Evolutionary conservation across 1,284 basidiomycete genomes (phyloP).

Genomic region (Microbotryomycetes sp.): DNA sequence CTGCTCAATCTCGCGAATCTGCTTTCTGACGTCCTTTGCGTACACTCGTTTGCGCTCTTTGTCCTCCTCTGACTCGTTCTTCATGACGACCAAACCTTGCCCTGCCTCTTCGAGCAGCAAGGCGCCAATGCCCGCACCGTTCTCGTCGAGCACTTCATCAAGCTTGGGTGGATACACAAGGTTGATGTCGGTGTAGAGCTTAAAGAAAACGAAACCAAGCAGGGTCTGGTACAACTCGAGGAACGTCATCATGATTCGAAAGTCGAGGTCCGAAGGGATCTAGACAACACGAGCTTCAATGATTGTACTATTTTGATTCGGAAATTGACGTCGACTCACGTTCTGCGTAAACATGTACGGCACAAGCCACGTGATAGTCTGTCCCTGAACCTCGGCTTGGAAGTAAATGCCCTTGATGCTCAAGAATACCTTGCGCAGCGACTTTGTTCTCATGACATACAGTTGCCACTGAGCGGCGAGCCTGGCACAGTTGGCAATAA

Average conservation of each 20-base stretch:
- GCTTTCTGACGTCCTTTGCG: conserved; percentile 46
- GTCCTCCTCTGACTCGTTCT: conserved; percentile 34
- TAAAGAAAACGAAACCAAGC: conserved; percentile 92
- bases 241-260: conserved; percentile 97
- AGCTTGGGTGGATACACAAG: conserved; percentile 91
- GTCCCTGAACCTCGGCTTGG: conserved; percentile 89
- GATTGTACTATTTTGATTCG: conserved; percentile 10
- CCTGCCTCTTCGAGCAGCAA: conserved; percentile 63
- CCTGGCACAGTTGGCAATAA: conserved; percentile 84
- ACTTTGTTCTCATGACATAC: conserved; percentile 82
- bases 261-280: conserved; percentile 93
- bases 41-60: conserved; percentile 44
- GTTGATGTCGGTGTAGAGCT: conserved; percentile 89
- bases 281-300: conserved; percentile 40
- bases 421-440: conserved; percentile 85
- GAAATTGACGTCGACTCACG: conserved; percentile 47
- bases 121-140: conserved; percentile 82
- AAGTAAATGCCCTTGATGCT: conserved; percentile 99
- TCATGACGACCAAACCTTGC: conserved; percentile 36
- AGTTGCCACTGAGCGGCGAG: conserved; percentile 66
- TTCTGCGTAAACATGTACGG: conserved; percentile 97
- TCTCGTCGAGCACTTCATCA: conserved; percentile 75
- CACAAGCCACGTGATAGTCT: conserved; percentile 87
- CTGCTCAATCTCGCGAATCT: conserved; percentile 46
- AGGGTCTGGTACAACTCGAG: conserved; percentile 96